phyloP scores from a whole-genome alignment of 768 basidiomycete genomes.

The Goffeauzyma gilvescens region DNA sequence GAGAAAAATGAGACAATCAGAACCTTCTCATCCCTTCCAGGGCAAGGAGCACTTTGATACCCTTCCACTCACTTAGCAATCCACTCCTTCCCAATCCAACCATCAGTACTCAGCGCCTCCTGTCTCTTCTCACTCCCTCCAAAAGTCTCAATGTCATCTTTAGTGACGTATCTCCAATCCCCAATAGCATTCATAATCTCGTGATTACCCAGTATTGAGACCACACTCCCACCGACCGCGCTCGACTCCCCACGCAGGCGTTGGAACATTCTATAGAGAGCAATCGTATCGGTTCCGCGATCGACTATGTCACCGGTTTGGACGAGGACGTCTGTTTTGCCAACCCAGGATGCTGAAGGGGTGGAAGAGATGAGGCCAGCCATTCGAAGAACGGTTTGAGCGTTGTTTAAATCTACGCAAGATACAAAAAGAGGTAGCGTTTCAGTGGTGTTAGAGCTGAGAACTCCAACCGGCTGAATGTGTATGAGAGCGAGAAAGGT shows the following conservation, averaged over 20 bases:
- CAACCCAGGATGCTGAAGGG: too few relatives aligned
- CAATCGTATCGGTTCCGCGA: conserved; percentile 69
- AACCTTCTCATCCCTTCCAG: background rate
- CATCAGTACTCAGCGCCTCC: conserved; percentile 47
- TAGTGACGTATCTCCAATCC: conserved; percentile 83
- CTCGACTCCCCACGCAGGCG: conserved; percentile 55
- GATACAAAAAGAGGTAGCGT: background rate
- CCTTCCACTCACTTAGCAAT: conserved; percentile 40
- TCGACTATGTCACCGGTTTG: conserved; percentile 95
- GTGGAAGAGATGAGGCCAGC: conserved; percentile 55
- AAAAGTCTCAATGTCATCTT: conserved; percentile 63
- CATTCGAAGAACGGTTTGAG: conserved; percentile 59
- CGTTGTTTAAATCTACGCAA: conserved; percentile 48
- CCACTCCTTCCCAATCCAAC: conserved; percentile 65
- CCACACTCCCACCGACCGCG: conserved; percentile 47
- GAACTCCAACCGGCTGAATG: background rate
- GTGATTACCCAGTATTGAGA: conserved; percentile 78
- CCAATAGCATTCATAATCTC: conserved; percentile 84
- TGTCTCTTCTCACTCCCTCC: conserved; percentile 53
- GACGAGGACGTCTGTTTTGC: conserved; percentile 75
- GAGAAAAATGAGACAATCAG: background rate
- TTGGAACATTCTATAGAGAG: conserved; percentile 70
- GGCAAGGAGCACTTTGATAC: background rate
- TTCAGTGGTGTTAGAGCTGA: too few relatives aligned
- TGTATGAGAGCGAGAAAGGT: background rate